Conservation (phyloP, 306 rosid species). For the Alnus glutinosa region DNA sequence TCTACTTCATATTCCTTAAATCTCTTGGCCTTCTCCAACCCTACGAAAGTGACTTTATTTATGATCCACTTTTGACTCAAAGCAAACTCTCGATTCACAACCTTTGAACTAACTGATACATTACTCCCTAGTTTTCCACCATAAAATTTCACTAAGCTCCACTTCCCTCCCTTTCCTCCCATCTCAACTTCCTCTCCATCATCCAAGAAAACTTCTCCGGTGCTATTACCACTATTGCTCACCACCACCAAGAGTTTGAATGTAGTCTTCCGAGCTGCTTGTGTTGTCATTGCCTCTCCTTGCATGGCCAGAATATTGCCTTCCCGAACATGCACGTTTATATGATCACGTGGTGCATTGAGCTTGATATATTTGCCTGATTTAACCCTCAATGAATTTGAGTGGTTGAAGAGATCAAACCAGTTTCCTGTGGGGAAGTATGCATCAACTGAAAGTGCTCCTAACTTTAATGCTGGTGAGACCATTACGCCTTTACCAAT, state of each 20-base stretch:
- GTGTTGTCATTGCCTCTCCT: slow-evolving; percentile 63
- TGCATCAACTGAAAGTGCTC: slow-evolving; percentile 60
- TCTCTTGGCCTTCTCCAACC: slow-evolving; percentile 45
- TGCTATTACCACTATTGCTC: slow-evolving; percentile 34
- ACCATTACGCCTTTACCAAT: slow-evolving; percentile 72
- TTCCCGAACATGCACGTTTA: slow-evolving; percentile 70
- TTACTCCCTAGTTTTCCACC: slow-evolving; percentile 20
- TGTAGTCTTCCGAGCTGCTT: slow-evolving; percentile 52
- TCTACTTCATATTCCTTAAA: slow-evolving; percentile 25
- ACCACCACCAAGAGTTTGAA: slow-evolving; percentile 64
- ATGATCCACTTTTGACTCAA: slow-evolving; percentile 57
- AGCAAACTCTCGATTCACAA: slow-evolving; percentile 61
- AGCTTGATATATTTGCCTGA: slow-evolving; percentile 56
- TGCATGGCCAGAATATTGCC: slow-evolving; percentile 78
- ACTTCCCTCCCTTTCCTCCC: slow-evolving; percentile 47
- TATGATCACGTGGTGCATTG: slow-evolving; percentile 71
- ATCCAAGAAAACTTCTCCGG: slow-evolving; percentile 79
- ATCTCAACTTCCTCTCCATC: slow-evolving; percentile 66
- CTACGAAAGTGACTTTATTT: slow-evolving; percentile 56
- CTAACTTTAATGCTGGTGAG: slow-evolving; percentile 67
- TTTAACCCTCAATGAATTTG: slow-evolving; percentile 47
- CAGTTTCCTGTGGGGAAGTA: slow-evolving; percentile 84
- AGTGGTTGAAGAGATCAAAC: slow-evolving; percentile 80
- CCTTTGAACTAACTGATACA: slow-evolving; percentile 46
- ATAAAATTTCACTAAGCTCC: slow-evolving; percentile 63